phyloP scores from a whole-genome alignment of 306 rosid genomes.

The Spatholobus suberectus region DNA sequence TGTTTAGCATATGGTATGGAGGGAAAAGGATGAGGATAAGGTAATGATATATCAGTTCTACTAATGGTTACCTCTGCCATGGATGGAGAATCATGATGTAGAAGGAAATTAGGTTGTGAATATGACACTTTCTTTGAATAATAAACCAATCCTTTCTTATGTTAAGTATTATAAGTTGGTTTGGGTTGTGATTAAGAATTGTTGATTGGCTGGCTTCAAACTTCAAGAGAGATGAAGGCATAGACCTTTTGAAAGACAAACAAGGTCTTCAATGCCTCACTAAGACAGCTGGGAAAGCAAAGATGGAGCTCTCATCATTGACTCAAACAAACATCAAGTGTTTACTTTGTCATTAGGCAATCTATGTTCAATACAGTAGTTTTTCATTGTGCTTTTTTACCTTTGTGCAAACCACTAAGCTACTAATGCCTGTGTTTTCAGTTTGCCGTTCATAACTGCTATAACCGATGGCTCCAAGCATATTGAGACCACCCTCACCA shows the following conservation, averaged over 20 bases:
- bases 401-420: background rate
- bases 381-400: background rate
- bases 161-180: too few relatives aligned
- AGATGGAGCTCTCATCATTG: constrained; percentile 95
- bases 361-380: background rate
- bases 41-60: constrained; percentile 30
- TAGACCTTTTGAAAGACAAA: constrained; percentile 90
- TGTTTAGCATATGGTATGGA: constrained; percentile 73
- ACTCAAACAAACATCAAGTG: constrained; percentile 92
- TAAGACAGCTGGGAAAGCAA: constrained; percentile 96
- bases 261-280: constrained; percentile 98
- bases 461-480: constrained; percentile 97
- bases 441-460: constrained; percentile 96
- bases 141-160: too few relatives aligned
- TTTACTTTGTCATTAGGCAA: background rate
- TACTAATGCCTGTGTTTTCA: constrained; percentile 34
- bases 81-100: constrained; percentile 44
- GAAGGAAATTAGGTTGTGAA: too few relatives aligned
- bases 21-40: constrained; percentile 60
- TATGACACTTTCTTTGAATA: too few relatives aligned
- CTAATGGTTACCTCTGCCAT: constrained; percentile 29
- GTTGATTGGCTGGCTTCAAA: constrained; percentile 86
- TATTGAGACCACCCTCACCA: constrained; percentile 89
- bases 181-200: too few relatives aligned
- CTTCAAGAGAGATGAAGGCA: constrained; percentile 91